Percentiles rank a stretch among this genome's conserved stretches.
phyloP scores from a whole-genome alignment of 1,284 basidiomycete genomes.

The Phellopilus nigrolimitatus region DNA sequence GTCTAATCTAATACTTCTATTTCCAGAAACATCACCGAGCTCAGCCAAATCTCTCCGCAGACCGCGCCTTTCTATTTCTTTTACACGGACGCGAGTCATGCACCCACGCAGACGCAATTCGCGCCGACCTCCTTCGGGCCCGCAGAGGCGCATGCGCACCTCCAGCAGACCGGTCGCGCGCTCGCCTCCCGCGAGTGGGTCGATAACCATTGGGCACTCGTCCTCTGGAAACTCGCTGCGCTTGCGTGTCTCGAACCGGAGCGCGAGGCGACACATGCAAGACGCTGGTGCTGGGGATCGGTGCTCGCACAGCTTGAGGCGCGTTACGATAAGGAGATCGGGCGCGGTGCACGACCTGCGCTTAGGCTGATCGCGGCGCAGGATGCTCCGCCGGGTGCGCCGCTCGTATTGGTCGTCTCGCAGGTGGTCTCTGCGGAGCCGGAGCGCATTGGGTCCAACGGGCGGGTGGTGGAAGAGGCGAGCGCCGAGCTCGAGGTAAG shows the following conservation, averaged over 20 bases:
- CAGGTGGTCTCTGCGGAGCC: constrained; percentile 55
- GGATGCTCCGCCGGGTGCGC: constrained; percentile 65
- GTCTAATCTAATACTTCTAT: constrained; percentile 19
- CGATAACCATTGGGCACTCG: constrained; percentile 84
- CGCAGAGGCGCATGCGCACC: constrained; percentile 45
- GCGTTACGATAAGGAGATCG: constrained; percentile 90
- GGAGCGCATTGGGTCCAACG: constrained; percentile 24
- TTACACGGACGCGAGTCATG: constrained; percentile 31
- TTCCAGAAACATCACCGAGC: constrained; percentile 47
- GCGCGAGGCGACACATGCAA: constrained; percentile 42
- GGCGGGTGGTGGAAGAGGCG: constrained; percentile 19
- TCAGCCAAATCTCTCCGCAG: constrained; percentile 53
- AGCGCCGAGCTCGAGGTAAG: constrained; percentile 76
- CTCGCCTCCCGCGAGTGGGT: constrained; percentile 79
- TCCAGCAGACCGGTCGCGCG: constrained; percentile 49
- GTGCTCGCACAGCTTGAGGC: constrained; percentile 82
- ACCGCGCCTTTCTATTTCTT: constrained; percentile 67
- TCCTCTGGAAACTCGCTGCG: constrained; percentile 94
- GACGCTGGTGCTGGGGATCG: constrained; percentile 77
- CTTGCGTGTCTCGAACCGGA: constrained; percentile 71
- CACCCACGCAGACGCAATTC: constrained; percentile 22
- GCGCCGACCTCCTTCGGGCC: constrained; percentile 42
- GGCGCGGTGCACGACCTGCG: constrained; percentile 73
- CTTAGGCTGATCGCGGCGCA: constrained; percentile 74
- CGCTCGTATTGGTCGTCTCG: constrained; percentile 85